phyloP scores from a whole-genome alignment of 2,329 filamentous ascomycete species.

The Epichloe bromicola region DNA sequence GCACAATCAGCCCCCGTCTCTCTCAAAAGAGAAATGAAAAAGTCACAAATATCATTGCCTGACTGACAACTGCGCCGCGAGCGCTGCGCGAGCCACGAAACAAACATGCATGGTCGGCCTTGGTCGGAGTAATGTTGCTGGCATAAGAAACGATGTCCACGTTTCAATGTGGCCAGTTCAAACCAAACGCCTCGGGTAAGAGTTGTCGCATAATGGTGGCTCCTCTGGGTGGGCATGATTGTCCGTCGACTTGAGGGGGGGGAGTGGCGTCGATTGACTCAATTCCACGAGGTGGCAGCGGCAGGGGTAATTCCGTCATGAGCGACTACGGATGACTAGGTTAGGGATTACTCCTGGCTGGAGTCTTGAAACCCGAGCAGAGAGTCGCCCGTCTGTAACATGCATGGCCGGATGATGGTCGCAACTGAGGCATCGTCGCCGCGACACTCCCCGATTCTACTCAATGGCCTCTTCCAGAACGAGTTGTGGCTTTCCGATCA shows the following conservation, averaged over 20 bases:
- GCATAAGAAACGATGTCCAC: constrained; percentile 9
- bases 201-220: constrained; percentile 6
- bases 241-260: background rate
- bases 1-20: too few species aligned
- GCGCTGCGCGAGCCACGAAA: background rate
- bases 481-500: background rate
- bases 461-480: background rate
- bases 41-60: too few species aligned
- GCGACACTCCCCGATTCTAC: background rate
- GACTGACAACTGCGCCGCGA: background rate
- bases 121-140: background rate
- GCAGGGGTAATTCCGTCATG: background rate
- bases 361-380: background rate
- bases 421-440: background rate
- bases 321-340: too few species aligned
- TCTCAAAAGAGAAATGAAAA: too few species aligned
- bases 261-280: background rate
- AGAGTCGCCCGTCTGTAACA: background rate
- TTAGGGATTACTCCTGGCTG: background rate
- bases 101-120: background rate
- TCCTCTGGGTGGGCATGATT: background rate
- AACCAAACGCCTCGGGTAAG: constrained; percentile 16
- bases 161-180: constrained; percentile 19
- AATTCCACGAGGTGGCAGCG: background rate
- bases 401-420: background rate